Evolutionary conservation across 2,329 filamentous ascomycete species (phyloP).

Genomic region (Pleomassaria siparia): DNA sequence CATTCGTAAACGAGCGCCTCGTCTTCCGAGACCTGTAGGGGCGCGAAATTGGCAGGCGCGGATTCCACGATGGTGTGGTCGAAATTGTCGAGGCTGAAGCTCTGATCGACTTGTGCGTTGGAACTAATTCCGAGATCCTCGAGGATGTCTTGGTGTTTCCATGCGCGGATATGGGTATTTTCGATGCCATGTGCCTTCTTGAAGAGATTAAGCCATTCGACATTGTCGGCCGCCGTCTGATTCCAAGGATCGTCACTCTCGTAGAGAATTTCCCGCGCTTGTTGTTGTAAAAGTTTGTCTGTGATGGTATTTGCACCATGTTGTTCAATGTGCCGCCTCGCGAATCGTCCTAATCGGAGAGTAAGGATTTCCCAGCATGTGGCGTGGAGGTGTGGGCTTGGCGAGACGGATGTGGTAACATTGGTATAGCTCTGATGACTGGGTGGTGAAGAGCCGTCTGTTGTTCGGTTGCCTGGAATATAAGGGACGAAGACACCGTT

Average conservation of each 20-base stretch:
- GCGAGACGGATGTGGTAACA: neutral
- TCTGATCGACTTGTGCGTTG: slow-evolving; percentile 25
- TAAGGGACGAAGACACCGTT: slow-evolving; percentile 16
- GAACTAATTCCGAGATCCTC: slow-evolving; percentile 37
- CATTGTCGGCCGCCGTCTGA: slow-evolving; percentile 42
- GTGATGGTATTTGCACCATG: slow-evolving; percentile 43
- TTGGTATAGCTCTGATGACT: slow-evolving; percentile 16
- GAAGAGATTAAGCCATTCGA: slow-evolving; percentile 52
- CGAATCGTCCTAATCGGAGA: slow-evolving; percentile 48
- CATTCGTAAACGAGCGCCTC: slow-evolving; percentile 27
- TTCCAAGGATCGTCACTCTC: slow-evolving; percentile 54
- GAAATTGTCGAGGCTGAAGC: slow-evolving; percentile 30
- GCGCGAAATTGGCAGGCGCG: neutral
- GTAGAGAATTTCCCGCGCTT: slow-evolving; percentile 52
- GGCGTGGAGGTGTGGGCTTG: slow-evolving; percentile 22
- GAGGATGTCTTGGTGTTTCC: slow-evolving; percentile 27
- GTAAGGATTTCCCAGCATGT: slow-evolving; percentile 56
- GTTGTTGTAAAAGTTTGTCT: slow-evolving; percentile 53
- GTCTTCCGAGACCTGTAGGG: neutral
- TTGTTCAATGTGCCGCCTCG: slow-evolving; percentile 41
- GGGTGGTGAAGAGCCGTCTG: slow-evolving; percentile 8
- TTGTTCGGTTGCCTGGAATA: slow-evolving; percentile 11
- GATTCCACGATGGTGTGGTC: slow-evolving; percentile 3
- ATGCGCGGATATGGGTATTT: slow-evolving; percentile 3
- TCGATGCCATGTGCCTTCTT: slow-evolving; percentile 51